These are phyloP conservation scores for Arabidopsis hybrid DNA, from an alignment of 441 rosid genomes.

Conservation along the genomic window DNA sequence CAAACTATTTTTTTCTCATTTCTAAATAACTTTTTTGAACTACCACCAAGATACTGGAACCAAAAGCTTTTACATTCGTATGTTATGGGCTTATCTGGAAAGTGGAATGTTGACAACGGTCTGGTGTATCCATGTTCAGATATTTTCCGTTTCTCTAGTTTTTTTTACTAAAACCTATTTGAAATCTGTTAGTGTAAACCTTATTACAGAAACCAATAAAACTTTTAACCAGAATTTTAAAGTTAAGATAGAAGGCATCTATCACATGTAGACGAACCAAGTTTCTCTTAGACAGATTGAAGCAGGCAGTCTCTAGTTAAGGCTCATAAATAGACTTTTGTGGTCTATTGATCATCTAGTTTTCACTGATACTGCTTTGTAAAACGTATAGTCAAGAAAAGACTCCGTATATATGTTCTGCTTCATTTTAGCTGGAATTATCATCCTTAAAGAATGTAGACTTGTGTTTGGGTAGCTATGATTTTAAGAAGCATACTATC, in stretches of 20 bases:
- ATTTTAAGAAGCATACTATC: background rate
- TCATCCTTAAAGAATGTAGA: background rate
- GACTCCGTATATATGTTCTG: background rate
- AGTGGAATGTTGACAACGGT: background rate
- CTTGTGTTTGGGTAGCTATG: background rate
- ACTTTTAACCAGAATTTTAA: background rate
- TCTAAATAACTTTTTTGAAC: background rate
- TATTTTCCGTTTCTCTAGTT: background rate
- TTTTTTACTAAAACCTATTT: background rate
- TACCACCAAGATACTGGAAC: conserved; percentile 1
- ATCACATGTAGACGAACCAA: background rate
- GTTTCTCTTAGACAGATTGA: background rate
- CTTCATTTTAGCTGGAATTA: background rate
- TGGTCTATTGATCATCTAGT: background rate
- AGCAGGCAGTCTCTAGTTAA: background rate
- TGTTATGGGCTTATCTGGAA: background rate
- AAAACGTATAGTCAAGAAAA: conserved; percentile 3
- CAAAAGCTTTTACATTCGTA: background rate
- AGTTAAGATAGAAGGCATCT: background rate
- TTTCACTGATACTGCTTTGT: background rate
- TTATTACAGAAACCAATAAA: conserved; percentile 17
- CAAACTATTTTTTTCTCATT: conserved; percentile 9
- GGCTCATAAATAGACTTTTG: background rate
- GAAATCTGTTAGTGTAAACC: background rate
- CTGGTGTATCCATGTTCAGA: background rate